Evolutionary conservation across 2,329 filamentous ascomycete species (phyloP).

Genomic region (Pseudocercospora crystallina): DNA sequence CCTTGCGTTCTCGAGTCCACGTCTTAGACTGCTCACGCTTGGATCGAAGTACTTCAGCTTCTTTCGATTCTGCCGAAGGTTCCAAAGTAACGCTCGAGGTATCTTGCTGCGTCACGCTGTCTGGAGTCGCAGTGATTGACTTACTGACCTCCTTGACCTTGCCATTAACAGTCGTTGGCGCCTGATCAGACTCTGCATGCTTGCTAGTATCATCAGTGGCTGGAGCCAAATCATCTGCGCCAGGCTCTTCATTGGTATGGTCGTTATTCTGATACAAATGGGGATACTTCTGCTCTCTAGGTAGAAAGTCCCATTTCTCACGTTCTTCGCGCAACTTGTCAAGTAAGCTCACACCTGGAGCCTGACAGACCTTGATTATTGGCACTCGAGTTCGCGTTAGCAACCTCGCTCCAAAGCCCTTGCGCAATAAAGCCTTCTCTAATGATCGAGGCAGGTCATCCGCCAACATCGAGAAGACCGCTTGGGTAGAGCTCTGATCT

Average conservation of each 20-base stretch:
- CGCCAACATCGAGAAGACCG: constrained; percentile 44
- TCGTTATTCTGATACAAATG: constrained; percentile 29
- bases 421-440: constrained; percentile 70
- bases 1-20: constrained; percentile 49
- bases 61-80: neutral
- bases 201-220: neutral
- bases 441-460: constrained; percentile 68
- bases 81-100: neutral
- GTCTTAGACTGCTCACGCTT: constrained; percentile 22
- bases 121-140: neutral
- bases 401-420: constrained; percentile 72
- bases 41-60: neutral
- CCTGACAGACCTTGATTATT: constrained; percentile 83
- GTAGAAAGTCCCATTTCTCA: constrained; percentile 66
- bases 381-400: constrained; percentile 78
- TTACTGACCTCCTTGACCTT: neutral
- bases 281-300: constrained; percentile 47
- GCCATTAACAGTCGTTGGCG: neutral
- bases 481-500: constrained; percentile 23
- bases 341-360: constrained; percentile 61
- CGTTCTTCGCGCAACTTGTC: constrained; percentile 64
- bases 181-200: neutral
- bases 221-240: constrained; percentile 6
- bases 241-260: constrained; percentile 22
- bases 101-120: neutral